These are phyloP conservation scores for Cryptosporidium andersoni DNA, from an alignment of 169 alveolate genomes.

Conservation along the genomic window DNA sequence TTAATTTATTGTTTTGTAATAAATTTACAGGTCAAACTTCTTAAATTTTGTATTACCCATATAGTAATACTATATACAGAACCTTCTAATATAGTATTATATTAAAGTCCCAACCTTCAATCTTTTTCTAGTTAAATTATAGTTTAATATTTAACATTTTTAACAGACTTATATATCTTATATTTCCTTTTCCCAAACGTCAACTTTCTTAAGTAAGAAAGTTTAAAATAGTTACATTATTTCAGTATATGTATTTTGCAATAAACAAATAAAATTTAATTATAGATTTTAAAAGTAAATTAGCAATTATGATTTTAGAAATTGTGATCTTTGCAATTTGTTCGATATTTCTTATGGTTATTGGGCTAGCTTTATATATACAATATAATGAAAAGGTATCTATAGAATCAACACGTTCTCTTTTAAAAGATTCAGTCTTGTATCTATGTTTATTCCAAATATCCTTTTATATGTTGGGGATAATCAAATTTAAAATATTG, in stretches of 20 bases:
- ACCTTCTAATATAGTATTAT: no score
- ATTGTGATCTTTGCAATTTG: slow-evolving; percentile 21
- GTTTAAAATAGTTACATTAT: neutral
- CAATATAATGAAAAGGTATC: slow-evolving; percentile 48
- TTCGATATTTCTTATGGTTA: slow-evolving; percentile 5
- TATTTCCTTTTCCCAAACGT: no score
- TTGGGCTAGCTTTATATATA: slow-evolving; percentile 20
- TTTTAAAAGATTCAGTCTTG: slow-evolving; percentile 22
- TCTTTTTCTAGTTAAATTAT: no score
- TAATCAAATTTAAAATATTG: slow-evolving; percentile 16
- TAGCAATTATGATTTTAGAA: slow-evolving; percentile 15
- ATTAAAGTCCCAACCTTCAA: no score
- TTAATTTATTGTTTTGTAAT: no score
- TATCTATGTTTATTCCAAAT: slow-evolving; percentile 27
- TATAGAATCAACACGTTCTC: slow-evolving; percentile 36
- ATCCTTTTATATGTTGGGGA: slow-evolving; percentile 23
- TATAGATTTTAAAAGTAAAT: neutral
- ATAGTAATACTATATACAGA: no score
- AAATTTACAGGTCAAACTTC: no score
- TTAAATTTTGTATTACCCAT: no score
- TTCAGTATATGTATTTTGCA: neutral
- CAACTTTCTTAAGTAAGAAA: neutral
- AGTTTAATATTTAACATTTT: no score
- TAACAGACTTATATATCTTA: no score
- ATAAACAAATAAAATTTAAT: neutral